Conservation (phyloP, 2,329 filamentous ascomycete genomes). For the Colletotrichum paranaense region DNA sequence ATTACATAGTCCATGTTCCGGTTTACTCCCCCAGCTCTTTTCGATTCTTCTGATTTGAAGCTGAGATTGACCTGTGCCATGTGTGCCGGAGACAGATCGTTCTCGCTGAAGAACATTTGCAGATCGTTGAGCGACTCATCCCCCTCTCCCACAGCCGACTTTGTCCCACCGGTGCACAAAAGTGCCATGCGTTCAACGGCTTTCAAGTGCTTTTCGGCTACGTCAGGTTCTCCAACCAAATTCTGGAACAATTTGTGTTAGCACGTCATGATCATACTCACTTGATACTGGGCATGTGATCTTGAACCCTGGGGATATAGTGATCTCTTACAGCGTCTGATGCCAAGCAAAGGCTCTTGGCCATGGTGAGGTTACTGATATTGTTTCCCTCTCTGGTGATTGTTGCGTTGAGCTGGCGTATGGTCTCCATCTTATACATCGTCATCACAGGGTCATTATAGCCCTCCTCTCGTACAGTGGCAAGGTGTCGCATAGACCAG, state of each 20-base stretch:
- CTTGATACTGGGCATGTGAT: not conserved
- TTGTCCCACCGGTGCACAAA: not conserved
- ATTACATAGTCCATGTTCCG: not conserved
- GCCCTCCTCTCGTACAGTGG: not conserved
- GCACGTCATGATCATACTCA: not conserved
- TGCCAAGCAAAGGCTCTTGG: conserved; percentile 37
- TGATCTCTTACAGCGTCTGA: conserved; percentile 29
- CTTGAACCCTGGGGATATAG: not conserved
- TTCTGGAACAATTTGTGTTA: not conserved
- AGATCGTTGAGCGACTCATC: not conserved
- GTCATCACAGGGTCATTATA: conserved; percentile 10
- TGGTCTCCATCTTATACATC: conserved; percentile 36
- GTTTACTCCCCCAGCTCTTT: not conserved
- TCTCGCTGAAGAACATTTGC: not conserved
- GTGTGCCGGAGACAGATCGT: not conserved
- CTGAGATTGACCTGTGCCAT: not conserved
- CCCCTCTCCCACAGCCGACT: not conserved
- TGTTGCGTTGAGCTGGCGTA: conserved; percentile 25
- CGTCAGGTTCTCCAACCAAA: conserved; percentile 1
- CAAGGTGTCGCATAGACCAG: conserved; percentile 35
- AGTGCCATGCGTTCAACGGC: conserved; percentile 7
- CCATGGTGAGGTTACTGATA: conserved; percentile 38
- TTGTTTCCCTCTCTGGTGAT: conserved; percentile 20
- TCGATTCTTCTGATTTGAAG: not conserved
- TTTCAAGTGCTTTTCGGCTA: not conserved